Percentiles rank a stretch among this genome's conserved stretches.
These are phyloP conservation scores for Clarkia xantiana DNA, from an alignment of 345 rosid genomes.

Conservation along the genomic window DNA sequence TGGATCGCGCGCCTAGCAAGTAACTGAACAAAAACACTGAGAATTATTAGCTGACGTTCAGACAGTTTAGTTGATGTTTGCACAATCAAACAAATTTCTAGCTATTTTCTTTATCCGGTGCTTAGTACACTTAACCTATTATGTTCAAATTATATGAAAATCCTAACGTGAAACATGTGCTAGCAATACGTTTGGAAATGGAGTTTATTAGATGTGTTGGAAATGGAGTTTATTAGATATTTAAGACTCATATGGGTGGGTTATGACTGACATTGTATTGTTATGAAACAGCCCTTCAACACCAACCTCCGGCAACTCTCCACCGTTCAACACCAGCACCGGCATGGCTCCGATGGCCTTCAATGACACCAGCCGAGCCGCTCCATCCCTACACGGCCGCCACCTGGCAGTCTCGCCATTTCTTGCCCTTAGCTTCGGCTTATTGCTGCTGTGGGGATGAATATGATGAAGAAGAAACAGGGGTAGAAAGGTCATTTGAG, in stretches of 20 bases:
- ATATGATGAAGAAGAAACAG: not conserved
- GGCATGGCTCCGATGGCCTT: constrained; percentile 1
- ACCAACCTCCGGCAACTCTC: not conserved
- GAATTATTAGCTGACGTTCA: too few relatives aligned
- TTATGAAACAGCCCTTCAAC: constrained; percentile 1
- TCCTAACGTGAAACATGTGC: too few relatives aligned
- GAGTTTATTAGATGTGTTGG: too few relatives aligned
- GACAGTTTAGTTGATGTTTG: too few relatives aligned
- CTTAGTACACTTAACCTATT: too few relatives aligned
- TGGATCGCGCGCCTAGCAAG: too few relatives aligned
- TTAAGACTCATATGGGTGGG: not conserved
- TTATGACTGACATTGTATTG: not conserved
- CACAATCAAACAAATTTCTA: too few relatives aligned
- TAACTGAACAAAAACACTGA: too few relatives aligned
- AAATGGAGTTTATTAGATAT: too few relatives aligned
- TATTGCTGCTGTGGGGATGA: not conserved
- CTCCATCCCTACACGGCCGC: not conserved
- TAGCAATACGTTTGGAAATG: too few relatives aligned
- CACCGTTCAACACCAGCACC: not conserved
- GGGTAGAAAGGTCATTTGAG: not conserved
- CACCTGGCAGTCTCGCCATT: not conserved
- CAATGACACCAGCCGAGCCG: not conserved
- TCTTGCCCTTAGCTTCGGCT: not conserved
- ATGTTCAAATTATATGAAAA: too few relatives aligned
- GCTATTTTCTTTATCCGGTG: too few relatives aligned